Percentiles rank a stretch among this genome's conserved stretches.
Evolutionary conservation across 1,139 yeast genomes (phyloP).

Genomic region (Diutina scorzettiae): DNA sequence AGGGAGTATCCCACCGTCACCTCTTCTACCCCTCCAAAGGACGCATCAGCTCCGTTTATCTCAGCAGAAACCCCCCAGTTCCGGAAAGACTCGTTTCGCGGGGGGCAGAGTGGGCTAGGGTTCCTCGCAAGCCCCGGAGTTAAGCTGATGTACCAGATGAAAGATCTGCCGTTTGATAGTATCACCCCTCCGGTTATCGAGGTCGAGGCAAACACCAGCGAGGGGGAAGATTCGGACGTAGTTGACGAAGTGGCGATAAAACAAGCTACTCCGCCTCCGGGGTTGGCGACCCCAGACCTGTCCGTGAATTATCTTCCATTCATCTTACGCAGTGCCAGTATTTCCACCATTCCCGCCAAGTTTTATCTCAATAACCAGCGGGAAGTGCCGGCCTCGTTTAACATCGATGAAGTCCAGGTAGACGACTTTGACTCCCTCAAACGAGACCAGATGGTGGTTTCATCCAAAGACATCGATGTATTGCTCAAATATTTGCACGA

Average conservation of each 20-base stretch:
- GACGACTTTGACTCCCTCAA: constrained; percentile 21
- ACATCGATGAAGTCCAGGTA: constrained; percentile 24
- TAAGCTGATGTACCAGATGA: not conserved
- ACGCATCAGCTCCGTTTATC: not conserved
- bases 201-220: not conserved
- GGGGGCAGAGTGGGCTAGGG: not conserved
- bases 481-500: constrained; percentile 23
- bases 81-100: not conserved
- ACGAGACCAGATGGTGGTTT: constrained; percentile 19
- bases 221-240: not conserved
- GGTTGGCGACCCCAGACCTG: not conserved
- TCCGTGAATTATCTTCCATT: constrained; percentile 44
- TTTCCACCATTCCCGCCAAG: constrained; percentile 43
- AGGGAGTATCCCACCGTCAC: not conserved
- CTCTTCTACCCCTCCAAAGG: not conserved
- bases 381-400: constrained; percentile 14
- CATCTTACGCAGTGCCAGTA: constrained; percentile 47
- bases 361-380: constrained; percentile 26
- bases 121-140: not conserved
- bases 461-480: constrained; percentile 18
- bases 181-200: not conserved
- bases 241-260: not conserved
- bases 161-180: constrained; percentile 1
- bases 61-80: not conserved
- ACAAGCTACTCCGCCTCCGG: not conserved